These are phyloP conservation scores for Ceratobasidium sp. DNA, from an alignment of 1,284 basidiomycete genomes.

Conservation along the genomic window DNA sequence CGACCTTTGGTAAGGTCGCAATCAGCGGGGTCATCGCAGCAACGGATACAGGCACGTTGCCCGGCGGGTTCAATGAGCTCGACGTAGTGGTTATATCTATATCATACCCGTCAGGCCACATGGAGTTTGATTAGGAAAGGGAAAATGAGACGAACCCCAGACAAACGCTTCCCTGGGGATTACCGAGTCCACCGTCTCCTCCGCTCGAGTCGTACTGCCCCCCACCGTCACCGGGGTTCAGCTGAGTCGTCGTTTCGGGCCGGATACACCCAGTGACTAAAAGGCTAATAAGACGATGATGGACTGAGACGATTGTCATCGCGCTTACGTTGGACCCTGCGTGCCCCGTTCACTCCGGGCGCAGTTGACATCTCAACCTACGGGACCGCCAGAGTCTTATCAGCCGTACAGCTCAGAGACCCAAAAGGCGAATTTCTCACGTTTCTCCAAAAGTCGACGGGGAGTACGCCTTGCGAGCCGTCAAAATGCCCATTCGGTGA, in stretches of 20 bases:
- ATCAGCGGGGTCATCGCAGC: slow-evolving; percentile 48
- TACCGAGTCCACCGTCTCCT: slow-evolving; percentile 48
- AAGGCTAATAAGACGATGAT: not conserved
- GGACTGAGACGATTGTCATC: not conserved
- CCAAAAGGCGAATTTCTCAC: slow-evolving; percentile 27
- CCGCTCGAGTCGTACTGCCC: slow-evolving; percentile 51
- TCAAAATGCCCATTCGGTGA: slow-evolving; percentile 38
- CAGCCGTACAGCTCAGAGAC: not conserved
- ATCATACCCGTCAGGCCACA: not conserved
- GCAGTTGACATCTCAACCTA: slow-evolving; percentile 35
- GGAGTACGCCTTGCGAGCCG: slow-evolving; percentile 41
- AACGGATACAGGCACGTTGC: slow-evolving; percentile 49
- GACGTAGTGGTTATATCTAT: slow-evolving; percentile 49
- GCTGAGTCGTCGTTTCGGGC: slow-evolving; percentile 28
- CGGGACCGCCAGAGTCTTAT: not conserved
- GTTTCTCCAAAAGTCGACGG: slow-evolving; percentile 45
- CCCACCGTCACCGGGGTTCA: slow-evolving; percentile 47
- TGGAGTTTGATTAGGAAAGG: not conserved
- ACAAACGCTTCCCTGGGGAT: slow-evolving; percentile 48
- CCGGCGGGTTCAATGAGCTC: slow-evolving; percentile 49
- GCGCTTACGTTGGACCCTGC: slow-evolving; percentile 39
- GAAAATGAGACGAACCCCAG: slow-evolving; percentile 41
- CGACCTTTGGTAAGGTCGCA: slow-evolving; percentile 44
- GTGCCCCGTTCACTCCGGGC: slow-evolving; percentile 40
- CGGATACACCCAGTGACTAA: slow-evolving; percentile 44